Conservation (phyloP, 2,329 filamentous ascomycete genomes). For the Alternaria sp. region DNA sequence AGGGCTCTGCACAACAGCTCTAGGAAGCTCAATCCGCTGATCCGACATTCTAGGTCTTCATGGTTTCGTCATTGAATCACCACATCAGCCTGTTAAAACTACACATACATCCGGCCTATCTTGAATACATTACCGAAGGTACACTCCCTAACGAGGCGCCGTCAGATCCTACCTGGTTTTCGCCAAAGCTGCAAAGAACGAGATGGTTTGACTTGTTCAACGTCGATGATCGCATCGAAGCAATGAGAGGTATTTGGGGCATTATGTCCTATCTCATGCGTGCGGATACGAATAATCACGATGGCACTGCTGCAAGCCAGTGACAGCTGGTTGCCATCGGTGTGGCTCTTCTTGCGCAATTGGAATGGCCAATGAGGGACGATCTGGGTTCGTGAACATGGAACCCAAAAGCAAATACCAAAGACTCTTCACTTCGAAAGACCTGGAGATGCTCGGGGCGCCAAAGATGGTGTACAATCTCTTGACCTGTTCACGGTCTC, state of each 20-base stretch:
- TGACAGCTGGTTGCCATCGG: not conserved
- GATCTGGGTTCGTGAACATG: slow-evolving; percentile 1
- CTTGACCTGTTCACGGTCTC: slow-evolving; percentile 4
- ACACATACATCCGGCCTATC: slow-evolving; percentile 64
- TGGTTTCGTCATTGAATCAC: slow-evolving; percentile 69
- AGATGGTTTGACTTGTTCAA: slow-evolving; percentile 68
- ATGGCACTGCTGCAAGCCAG: slow-evolving; percentile 16
- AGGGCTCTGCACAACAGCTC: slow-evolving; percentile 36
- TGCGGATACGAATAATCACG: slow-evolving; percentile 15
- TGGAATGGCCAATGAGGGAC: not conserved
- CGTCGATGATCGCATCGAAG: slow-evolving; percentile 62
- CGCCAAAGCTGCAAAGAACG: slow-evolving; percentile 63
- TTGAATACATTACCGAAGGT: slow-evolving; percentile 63
- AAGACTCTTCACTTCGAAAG: slow-evolving; percentile 5
- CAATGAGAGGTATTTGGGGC: slow-evolving; percentile 66
- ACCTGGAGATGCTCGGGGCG: slow-evolving; percentile 2
- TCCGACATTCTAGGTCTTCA: slow-evolving; percentile 61
- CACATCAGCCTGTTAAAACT: slow-evolving; percentile 68
- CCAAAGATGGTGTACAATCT: slow-evolving; percentile 5
- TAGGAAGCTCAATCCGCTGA: slow-evolving; percentile 20
- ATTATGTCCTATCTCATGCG: slow-evolving; percentile 63
- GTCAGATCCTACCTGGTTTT: slow-evolving; percentile 56
- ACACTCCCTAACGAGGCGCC: slow-evolving; percentile 36
- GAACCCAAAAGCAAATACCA: not conserved
- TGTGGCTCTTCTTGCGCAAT: not conserved